phyloP scores from a whole-genome alignment of 108 stramenopile genomes.

The Fragilaria crotonensis region DNA sequence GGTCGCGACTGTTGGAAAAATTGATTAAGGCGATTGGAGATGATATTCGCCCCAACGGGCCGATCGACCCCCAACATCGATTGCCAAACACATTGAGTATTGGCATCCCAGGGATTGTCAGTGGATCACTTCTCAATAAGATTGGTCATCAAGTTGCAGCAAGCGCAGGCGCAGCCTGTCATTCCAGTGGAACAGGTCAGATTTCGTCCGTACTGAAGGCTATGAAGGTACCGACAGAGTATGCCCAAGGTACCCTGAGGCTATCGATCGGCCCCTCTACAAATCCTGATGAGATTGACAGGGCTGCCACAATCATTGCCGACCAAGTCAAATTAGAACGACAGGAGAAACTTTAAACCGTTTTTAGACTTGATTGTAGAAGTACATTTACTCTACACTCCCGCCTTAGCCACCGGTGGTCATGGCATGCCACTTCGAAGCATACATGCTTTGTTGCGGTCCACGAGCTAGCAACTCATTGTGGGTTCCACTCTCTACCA shows the following conservation, averaged over 20 bases:
- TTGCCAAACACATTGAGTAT: conserved; percentile 94
- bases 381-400: too few relatives aligned
- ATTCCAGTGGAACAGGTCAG: conserved; percentile 35
- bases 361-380: too few relatives aligned
- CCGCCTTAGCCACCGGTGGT: conserved; percentile 14
- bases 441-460: conserved; percentile 75
- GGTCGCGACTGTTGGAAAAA: conserved; percentile 46
- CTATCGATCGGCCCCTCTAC: conserved; percentile 87
- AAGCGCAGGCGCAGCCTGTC: conserved; percentile 90
- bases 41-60: conserved; percentile 71
- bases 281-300: conserved; percentile 67
- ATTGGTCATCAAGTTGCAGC: conserved; percentile 75
- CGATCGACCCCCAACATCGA: conserved; percentile 38
- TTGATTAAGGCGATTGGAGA: conserved; percentile 33
- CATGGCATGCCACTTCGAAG: conserved; percentile 79
- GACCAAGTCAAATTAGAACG: conserved; percentile 26
- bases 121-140: conserved; percentile 41
- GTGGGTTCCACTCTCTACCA: conserved; percentile 82
- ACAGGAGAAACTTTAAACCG: background rate
- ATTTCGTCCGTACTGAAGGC: conserved; percentile 80
- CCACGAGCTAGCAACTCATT: conserved; percentile 66
- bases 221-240: conserved; percentile 74
- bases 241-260: conserved; percentile 86
- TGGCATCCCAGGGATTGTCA: conserved; percentile 55
- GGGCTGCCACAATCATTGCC: conserved; percentile 70